Conservation (phyloP, 257 asterid species). For the Buddleja alternifolia region DNA sequence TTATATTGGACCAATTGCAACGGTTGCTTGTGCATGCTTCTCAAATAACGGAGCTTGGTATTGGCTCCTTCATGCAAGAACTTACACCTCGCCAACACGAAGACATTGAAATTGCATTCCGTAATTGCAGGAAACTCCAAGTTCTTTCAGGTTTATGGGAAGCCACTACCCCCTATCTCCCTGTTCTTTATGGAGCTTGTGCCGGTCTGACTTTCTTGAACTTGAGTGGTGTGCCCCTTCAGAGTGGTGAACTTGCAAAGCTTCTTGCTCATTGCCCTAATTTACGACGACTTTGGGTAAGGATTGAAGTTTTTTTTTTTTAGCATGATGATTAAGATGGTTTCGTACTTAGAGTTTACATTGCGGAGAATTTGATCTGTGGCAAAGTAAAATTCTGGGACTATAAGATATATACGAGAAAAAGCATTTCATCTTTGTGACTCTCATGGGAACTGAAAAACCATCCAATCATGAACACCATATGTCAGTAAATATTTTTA, state of each 20-base stretch:
- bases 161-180: slow-evolving; percentile 49
- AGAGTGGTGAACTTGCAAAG: slow-evolving; percentile 61
- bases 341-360: slow-evolving; percentile 10
- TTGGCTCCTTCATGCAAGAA: slow-evolving; percentile 72
- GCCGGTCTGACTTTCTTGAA: slow-evolving; percentile 69
- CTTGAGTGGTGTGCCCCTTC: slow-evolving; percentile 57
- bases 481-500: not conserved
- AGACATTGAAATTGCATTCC: slow-evolving; percentile 56
- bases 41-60: slow-evolving; percentile 68
- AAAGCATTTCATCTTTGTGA: not conserved
- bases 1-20: slow-evolving; percentile 60
- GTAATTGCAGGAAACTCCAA: slow-evolving; percentile 54
- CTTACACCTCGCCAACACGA: slow-evolving; percentile 53
- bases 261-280: slow-evolving; percentile 73
- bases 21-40: slow-evolving; percentile 65
- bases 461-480: not conserved
- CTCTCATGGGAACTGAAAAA: not conserved
- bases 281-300: slow-evolving; percentile 87
- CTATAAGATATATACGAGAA: not conserved
- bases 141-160: slow-evolving; percentile 80
- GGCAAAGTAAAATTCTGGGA: not conserved
- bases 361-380: not conserved
- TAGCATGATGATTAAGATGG: not conserved
- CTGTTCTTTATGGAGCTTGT: slow-evolving; percentile 75
- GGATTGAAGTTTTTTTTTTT: too few species aligned